Evolutionary conservation across 345 rosid genomes (phyloP).

Genomic region (Crucihimalaya himalaica): DNA sequence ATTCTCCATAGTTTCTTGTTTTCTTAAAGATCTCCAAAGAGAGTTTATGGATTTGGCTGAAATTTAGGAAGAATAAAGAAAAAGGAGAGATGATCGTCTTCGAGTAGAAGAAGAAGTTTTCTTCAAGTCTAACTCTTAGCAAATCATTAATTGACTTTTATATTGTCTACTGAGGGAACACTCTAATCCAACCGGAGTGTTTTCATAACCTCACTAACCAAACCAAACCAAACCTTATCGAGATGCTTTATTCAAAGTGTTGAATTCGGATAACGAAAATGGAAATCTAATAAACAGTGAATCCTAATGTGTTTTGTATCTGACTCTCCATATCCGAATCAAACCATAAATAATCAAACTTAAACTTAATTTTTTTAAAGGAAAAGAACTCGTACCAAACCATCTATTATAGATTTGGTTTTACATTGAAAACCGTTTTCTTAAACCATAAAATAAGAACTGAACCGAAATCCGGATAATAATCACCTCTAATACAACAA

Average conservation of each 20-base stretch:
- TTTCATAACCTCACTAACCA: not conserved
- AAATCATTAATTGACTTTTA: not conserved
- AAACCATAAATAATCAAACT: not conserved
- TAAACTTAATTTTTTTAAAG: not conserved
- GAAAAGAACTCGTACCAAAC: constrained; percentile 6
- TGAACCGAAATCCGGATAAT: not conserved
- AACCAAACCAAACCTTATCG: not conserved
- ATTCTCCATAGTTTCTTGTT: constrained; percentile 9
- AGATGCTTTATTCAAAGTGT: not conserved
- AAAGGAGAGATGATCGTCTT: constrained; percentile 19
- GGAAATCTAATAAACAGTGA: not conserved
- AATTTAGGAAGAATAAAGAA: not conserved
- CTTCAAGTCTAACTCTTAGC: not conserved
- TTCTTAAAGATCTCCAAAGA: not conserved
- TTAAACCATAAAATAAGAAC: not conserved
- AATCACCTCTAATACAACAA: not conserved
- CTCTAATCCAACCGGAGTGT: not conserved
- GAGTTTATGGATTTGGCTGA: not conserved
- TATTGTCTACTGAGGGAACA: not conserved
- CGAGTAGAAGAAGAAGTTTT: not conserved
- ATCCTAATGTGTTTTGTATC: not conserved
- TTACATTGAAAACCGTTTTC: constrained; percentile 7
- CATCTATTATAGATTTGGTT: not conserved
- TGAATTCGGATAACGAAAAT: not conserved
- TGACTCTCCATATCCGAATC: too few species aligned